Percentiles rank a stretch among this genome's conserved stretches.
These are phyloP conservation scores for Mycena galopus DNA, from an alignment of 768 basidiomycete genomes.

Conservation along the genomic window DNA sequence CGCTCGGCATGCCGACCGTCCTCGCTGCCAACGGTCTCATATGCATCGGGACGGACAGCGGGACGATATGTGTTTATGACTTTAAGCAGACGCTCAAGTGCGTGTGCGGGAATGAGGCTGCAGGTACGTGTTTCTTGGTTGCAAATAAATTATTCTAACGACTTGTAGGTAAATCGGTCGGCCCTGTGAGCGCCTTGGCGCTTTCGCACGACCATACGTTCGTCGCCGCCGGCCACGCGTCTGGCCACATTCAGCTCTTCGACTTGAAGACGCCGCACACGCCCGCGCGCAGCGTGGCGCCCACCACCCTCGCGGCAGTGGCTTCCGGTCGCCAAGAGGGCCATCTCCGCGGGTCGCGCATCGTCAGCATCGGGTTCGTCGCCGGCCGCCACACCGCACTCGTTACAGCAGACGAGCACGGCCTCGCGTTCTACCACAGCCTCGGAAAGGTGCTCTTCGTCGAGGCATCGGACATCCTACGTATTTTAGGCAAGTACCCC, in stretches of 20 bases:
- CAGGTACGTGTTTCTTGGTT: constrained; percentile 59
- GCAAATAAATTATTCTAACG: constrained; percentile 30
- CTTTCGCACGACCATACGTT: constrained; percentile 96
- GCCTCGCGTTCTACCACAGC: constrained; percentile 95
- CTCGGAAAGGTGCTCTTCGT: constrained; percentile 95
- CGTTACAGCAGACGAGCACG: constrained; percentile 89
- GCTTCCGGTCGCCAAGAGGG: constrained; percentile 87
- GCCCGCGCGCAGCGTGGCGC: constrained; percentile 78
- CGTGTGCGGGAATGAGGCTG: constrained; percentile 78
- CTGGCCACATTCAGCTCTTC: constrained; percentile 89
- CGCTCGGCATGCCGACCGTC: constrained; percentile 79
- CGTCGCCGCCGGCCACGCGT: constrained; percentile 88
- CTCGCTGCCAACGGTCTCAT: constrained; percentile 89
- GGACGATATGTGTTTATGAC: constrained; percentile 86
- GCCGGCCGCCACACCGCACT: constrained; percentile 94
- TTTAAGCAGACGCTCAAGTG: constrained; percentile 89
- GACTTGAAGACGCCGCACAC: constrained; percentile 78
- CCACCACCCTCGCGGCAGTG: constrained; percentile 77
- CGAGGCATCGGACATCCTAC: constrained; percentile 93
- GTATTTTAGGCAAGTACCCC: constrained; percentile 94
- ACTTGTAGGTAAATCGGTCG: constrained; percentile 67
- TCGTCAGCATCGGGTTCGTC: constrained; percentile 87
- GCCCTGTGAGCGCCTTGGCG: constrained; percentile 89
- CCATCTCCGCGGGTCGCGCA: constrained; percentile 83
- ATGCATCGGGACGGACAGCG: constrained; percentile 88